phyloP scores from a whole-genome alignment of 495 filamentous ascomycete genomes.

The Aspergillus sparsus region DNA sequence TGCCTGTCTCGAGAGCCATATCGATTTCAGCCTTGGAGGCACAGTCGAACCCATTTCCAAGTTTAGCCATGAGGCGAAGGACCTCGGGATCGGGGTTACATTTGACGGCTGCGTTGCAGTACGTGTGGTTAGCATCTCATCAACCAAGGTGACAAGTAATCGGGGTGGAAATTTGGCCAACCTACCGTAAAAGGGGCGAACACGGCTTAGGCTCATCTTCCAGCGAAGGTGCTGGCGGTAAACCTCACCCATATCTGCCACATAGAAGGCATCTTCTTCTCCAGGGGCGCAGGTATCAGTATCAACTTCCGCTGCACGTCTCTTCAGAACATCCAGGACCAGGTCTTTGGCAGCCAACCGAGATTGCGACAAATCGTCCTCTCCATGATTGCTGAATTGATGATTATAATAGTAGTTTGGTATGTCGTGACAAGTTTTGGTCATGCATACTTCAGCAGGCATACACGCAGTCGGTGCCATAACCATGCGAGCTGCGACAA shows the following conservation, averaged over 20 bases:
- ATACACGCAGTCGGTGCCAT: constrained; percentile 74
- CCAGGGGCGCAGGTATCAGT: constrained; percentile 82
- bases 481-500: constrained; percentile 48
- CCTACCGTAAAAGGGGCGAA: constrained; percentile 96
- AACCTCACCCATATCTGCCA: constrained; percentile 96
- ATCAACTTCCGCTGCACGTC: constrained; percentile 78
- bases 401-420: constrained; percentile 35
- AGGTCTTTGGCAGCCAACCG: constrained; percentile 55
- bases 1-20: constrained; percentile 76
- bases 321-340: constrained; percentile 78
- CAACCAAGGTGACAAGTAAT: not conserved
- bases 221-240: constrained; percentile 98
- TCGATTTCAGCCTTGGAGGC: constrained; percentile 97
- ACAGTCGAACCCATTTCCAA: constrained; percentile 97
- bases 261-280: constrained; percentile 96
- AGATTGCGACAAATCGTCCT: constrained; percentile 46
- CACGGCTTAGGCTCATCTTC: constrained; percentile 89
- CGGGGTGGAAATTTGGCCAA: constrained; percentile 1
- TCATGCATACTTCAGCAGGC: constrained; percentile 52
- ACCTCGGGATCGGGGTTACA: constrained; percentile 95
- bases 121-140: not conserved
- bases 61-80: constrained; percentile 77
- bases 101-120: constrained; percentile 75
- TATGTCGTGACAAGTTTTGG: constrained; percentile 34
- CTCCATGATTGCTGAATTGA: constrained; percentile 40